These are phyloP conservation scores for Shiraia sp. DNA, from an alignment of 2,329 filamentous ascomycete species.

Conservation along the genomic window DNA sequence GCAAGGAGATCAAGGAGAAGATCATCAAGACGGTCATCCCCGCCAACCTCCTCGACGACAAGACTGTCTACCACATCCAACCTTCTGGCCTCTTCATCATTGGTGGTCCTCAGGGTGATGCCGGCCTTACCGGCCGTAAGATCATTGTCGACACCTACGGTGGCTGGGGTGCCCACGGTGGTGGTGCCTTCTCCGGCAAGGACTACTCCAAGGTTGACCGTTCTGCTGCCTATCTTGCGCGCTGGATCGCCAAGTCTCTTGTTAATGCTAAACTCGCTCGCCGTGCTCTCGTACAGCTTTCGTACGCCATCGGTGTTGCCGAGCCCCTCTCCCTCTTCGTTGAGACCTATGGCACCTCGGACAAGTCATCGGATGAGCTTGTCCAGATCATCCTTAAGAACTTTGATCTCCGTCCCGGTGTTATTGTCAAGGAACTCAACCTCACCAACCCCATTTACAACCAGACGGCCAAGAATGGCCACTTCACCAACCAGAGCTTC, in stretches of 20 bases:
- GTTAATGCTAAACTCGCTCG: constrained; percentile 86
- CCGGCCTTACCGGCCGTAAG: constrained; percentile 97
- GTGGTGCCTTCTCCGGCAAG: constrained; percentile 99
- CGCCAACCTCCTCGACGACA: constrained; percentile 85
- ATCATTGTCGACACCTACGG: constrained; percentile 99
- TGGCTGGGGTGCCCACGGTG: constrained; percentile 99
- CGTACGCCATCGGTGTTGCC: constrained; percentile 97
- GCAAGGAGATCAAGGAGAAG: constrained; percentile 95
- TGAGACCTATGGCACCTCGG: constrained; percentile 94
- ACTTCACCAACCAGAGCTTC: constrained; percentile 99
- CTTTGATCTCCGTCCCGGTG: constrained; percentile 97
- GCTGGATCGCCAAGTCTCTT: constrained; percentile 99
- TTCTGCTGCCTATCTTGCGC: constrained; percentile 93
- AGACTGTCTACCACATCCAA: constrained; percentile 98
- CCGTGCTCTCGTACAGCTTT: constrained; percentile 94
- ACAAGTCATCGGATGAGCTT: constrained; percentile 87
- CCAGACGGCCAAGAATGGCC: constrained; percentile 98
- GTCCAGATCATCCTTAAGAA: constrained; percentile 93
- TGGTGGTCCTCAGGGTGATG: constrained; percentile 97
- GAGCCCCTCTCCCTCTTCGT: constrained; percentile 98
- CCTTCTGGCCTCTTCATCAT: constrained; percentile 99
- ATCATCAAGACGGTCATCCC: constrained; percentile 96
- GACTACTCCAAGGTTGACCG: constrained; percentile 99
- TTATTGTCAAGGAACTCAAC: constrained; percentile 97
- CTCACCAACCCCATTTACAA: constrained; percentile 96